Evolutionary conservation across 140 eudicot species (phyloP).

Genomic region (Ambrosia hybrid): DNA sequence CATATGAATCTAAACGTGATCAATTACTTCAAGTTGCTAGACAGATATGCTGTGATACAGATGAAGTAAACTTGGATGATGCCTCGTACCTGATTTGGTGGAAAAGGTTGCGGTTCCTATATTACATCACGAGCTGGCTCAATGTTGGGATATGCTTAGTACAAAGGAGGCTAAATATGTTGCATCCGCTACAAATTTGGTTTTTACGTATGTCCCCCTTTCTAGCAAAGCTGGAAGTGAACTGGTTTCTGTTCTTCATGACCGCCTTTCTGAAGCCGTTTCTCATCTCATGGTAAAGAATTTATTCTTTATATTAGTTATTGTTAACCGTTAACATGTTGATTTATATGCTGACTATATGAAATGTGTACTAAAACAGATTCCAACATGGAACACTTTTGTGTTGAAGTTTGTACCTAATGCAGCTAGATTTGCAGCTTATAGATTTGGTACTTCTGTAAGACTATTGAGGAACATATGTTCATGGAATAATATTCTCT

Average conservation of each 20-base stretch:
- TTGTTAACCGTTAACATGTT: too few relatives aligned
- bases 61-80: constrained; percentile 55
- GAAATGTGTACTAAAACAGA: constrained; percentile 37
- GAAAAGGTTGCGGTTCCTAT: constrained; percentile 89
- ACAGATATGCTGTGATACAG: constrained; percentile 79
- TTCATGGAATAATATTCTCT: constrained; percentile 68
- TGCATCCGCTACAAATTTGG: constrained; percentile 68
- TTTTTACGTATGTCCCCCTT: constrained; percentile 60
- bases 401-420: constrained; percentile 85
- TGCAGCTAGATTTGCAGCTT: constrained; percentile 83
- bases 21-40: constrained; percentile 77
- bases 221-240: constrained; percentile 70
- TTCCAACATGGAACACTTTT: constrained; percentile 80
- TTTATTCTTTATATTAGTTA: neutral
- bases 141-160: constrained; percentile 90
- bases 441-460: constrained; percentile 78
- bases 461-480: constrained; percentile 88
- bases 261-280: constrained; percentile 79
- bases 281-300: constrained; percentile 61
- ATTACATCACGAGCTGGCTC: constrained; percentile 64
- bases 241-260: constrained; percentile 58
- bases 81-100: constrained; percentile 80
- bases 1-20: constrained; percentile 75
- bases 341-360: neutral
- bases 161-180: constrained; percentile 75